Evolutionary conservation across 805 yeast species (phyloP).

Genomic region (Tetrapisispora nanseiensis): DNA sequence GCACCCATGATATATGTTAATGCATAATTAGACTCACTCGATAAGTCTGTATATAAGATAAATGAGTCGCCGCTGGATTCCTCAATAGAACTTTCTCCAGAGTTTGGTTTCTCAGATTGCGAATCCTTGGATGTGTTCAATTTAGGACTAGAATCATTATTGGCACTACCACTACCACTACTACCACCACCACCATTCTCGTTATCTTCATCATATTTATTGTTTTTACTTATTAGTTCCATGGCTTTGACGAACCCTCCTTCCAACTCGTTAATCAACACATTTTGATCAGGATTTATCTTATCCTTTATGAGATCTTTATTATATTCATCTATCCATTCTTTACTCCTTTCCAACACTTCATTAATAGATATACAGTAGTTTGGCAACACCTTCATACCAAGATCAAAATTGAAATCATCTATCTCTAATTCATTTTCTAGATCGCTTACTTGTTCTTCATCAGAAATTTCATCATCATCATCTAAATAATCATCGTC

Average conservation of each 20-base stretch:
- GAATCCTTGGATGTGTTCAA: background rate
- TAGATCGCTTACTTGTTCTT: constrained; percentile 32
- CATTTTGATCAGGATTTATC: constrained; percentile 24
- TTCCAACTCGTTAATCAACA: constrained; percentile 14
- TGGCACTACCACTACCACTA: background rate
- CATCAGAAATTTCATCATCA: constrained; percentile 32
- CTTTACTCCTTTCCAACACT: constrained; percentile 25
- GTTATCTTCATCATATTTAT: background rate
- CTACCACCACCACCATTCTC: background rate
- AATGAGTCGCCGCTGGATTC: constrained; percentile 26
- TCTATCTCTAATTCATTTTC: constrained; percentile 27
- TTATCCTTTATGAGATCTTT: constrained; percentile 24
- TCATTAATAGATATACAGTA: constrained; percentile 21
- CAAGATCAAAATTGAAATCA: constrained; percentile 26
- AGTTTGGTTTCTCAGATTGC: background rate
- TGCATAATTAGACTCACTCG: constrained; percentile 76
- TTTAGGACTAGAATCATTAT: background rate
- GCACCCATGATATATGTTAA: constrained; percentile 85
- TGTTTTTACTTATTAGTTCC: constrained; percentile 11
- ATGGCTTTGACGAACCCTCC: constrained; percentile 23
- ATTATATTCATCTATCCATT: constrained; percentile 24
- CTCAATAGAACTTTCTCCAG: background rate
- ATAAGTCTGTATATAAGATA: constrained; percentile 69
- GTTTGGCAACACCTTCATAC: constrained; percentile 27
- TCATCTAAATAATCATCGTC: constrained; percentile 32